Evolutionary conservation across 495 filamentous ascomycete species (phyloP), one percentile per base, ranked within the genome.

Genomic region (Paragyromitra xinjiangensis): DNA sequence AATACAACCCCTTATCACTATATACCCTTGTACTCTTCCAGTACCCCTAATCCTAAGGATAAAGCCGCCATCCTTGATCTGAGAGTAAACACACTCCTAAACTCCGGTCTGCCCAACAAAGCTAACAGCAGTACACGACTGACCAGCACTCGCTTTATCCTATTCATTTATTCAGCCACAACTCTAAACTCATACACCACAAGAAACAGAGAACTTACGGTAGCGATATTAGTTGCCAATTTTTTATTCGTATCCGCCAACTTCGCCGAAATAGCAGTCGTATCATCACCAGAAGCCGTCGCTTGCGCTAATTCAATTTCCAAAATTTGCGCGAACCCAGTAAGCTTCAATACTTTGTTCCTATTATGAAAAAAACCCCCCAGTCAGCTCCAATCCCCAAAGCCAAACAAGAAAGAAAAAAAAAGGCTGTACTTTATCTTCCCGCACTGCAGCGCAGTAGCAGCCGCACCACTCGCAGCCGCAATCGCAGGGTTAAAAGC

Each of bases 401-500:
- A 9, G 9, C 37, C 16, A 29, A 44, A n/a, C 14, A 53, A 24
- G 11, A 39, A 29, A n/a, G 26, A 34, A 34, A 62, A 63, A 16
- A 9, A 26, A 26, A 22, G 19, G 19, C 11, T 16, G 86, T 85
- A 81, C 89, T 73, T 73, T 64, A 73, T 65, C 61, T 65, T 73
- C 29, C 70, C 70, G 62, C 53, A 75, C 62, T 81, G 81, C 11
- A 83, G 62, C 62, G 81, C 74, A 34, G 69, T 73, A 16, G 74
- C 79, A 44, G 79, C 77, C 71, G 40, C 75, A 19, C 81, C 82
- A 61, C 29, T 68, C 1, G 82, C 79, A 45, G 79, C 77, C 40
- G 75, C 66, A 75, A 83, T 81, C 6, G 81, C 82, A 14, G 79
- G 79, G 67, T 82, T 81, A 76, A 83, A 83, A 29, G 79, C 82